phyloP scores from a whole-genome alignment of 768 basidiomycete genomes.

The Clavulina sp. region DNA sequence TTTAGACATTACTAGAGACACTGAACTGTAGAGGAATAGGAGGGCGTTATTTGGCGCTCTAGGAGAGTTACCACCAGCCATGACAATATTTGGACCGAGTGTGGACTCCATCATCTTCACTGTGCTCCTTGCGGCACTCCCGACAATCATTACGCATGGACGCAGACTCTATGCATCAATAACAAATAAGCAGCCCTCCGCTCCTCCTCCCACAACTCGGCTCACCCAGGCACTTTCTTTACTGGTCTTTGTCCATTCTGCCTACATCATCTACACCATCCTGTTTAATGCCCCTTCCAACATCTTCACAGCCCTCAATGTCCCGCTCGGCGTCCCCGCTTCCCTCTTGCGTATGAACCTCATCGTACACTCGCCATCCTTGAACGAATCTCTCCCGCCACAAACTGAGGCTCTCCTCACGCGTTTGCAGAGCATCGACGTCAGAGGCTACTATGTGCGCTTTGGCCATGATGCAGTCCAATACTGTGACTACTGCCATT shows the following conservation, averaged over 20 bases:
- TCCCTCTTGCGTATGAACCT: slow-evolving; percentile 35
- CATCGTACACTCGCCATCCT: slow-evolving; percentile 18
- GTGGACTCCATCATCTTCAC: background rate
- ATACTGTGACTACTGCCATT: slow-evolving; percentile 47
- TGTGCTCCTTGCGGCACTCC: background rate
- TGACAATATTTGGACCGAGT: background rate
- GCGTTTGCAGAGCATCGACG: slow-evolving; percentile 38
- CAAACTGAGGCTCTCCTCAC: slow-evolving; percentile 33
- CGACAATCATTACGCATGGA: background rate
- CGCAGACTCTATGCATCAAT: background rate
- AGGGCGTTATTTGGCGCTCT: too few species aligned
- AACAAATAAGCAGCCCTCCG: background rate
- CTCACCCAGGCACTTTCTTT: background rate
- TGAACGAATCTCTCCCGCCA: slow-evolving; percentile 5
- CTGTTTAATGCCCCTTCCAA: slow-evolving; percentile 38
- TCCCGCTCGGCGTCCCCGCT: slow-evolving; percentile 37
- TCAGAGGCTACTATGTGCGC: slow-evolving; percentile 43
- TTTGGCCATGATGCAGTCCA: slow-evolving; percentile 51
- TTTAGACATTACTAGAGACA: too few species aligned
- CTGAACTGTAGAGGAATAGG: too few species aligned
- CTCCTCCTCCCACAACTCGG: background rate
- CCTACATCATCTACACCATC: slow-evolving; percentile 31
- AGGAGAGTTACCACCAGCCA: background rate
- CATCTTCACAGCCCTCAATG: slow-evolving; percentile 36
- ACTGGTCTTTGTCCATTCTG: slow-evolving; percentile 23